Conservation (phyloP, 1,139 yeast species). For the Candida smagusa region DNA sequence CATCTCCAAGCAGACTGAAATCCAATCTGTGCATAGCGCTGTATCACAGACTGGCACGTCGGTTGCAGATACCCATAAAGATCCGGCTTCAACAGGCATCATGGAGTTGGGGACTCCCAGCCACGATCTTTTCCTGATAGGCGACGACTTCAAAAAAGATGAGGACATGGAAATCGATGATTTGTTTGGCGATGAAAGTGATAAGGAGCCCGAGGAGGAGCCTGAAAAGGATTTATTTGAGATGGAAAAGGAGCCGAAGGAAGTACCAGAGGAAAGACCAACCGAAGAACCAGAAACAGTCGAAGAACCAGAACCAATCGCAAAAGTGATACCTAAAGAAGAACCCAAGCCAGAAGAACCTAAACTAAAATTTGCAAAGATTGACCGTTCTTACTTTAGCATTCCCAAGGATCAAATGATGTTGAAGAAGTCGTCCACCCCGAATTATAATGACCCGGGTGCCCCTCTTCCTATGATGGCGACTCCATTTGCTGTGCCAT, state of each 20-base stretch:
- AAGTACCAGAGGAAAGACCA: neutral
- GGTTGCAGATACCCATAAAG: conserved; percentile 15
- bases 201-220: conserved; percentile 16
- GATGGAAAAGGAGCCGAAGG: conserved; percentile 4
- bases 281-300: neutral
- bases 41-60: conserved; percentile 21
- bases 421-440: conserved; percentile 30
- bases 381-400: conserved; percentile 31
- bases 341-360: neutral
- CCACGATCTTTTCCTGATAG: conserved; percentile 2
- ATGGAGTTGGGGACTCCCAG: conserved; percentile 14
- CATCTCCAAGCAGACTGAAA: conserved; percentile 16
- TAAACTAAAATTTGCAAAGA: neutral
- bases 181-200: conserved; percentile 41
- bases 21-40: conserved; percentile 19
- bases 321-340: neutral
- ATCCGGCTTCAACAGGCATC: conserved; percentile 11
- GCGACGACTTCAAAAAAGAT: conserved; percentile 1
- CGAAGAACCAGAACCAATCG: neutral
- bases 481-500: conserved; percentile 38
- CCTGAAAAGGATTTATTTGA: conserved; percentile 9
- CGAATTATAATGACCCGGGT: conserved; percentile 75
- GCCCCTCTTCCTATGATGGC: conserved; percentile 69
- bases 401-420: conserved; percentile 58
- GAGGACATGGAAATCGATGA: conserved; percentile 37